phyloP scores from a whole-genome alignment of 2,329 filamentous ascomycete species.

The Phialocephala subalpina region DNA sequence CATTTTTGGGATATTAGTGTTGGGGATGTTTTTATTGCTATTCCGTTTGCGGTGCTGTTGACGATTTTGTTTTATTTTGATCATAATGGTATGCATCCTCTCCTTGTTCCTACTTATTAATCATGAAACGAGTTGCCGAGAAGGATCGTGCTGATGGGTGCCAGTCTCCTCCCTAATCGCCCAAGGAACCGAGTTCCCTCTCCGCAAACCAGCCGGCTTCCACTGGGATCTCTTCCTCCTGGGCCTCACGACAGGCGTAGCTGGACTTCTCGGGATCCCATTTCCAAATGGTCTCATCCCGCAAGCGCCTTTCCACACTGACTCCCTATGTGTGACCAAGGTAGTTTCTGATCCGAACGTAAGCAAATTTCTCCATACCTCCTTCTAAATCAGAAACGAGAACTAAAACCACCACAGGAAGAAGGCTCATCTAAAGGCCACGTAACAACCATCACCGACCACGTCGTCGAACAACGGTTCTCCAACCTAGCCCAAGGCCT shows the following conservation, averaged over 20 bases:
- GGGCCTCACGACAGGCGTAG: conserved; percentile 78
- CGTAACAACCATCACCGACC: conserved; percentile 58
- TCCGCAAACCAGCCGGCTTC: conserved; percentile 82
- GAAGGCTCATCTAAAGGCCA: conserved; percentile 66
- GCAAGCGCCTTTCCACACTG: conserved; percentile 84
- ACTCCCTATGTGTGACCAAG: conserved; percentile 76
- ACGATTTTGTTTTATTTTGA: conserved; percentile 92
- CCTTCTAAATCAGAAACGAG: background rate
- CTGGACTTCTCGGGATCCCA: conserved; percentile 78
- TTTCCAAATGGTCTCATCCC: conserved; percentile 87
- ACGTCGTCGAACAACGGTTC: conserved; percentile 80
- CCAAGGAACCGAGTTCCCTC: conserved; percentile 83
- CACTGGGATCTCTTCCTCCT: conserved; percentile 88
- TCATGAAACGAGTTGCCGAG: no score
- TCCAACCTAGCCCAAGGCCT: conserved; percentile 83
- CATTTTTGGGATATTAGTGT: conserved; percentile 81
- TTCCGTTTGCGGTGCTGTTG: conserved; percentile 85
- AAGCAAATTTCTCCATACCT: background rate
- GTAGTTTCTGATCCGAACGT: conserved; percentile 55
- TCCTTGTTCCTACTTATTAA: background rate
- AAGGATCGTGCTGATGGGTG: no score
- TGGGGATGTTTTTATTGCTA: conserved; percentile 79
- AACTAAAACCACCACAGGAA: conserved; percentile 39
- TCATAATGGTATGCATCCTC: conserved; percentile 71
- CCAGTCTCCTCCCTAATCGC: conserved; percentile 82